phyloP scores from a whole-genome alignment of 805 yeast species.

The Wickerhamiella cacticola region DNA sequence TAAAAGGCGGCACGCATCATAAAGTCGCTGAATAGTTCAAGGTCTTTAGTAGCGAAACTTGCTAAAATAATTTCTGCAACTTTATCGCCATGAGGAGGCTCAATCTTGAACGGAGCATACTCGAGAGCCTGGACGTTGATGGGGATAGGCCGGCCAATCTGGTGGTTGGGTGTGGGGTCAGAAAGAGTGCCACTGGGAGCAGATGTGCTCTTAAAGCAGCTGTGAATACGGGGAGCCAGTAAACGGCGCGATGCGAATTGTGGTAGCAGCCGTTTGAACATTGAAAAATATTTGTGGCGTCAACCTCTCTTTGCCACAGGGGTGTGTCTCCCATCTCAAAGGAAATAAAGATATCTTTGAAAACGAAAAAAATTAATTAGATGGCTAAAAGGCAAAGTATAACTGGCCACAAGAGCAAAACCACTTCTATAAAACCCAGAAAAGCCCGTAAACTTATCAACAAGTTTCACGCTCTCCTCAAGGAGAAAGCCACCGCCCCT shows the following conservation, averaged over 20 bases:
- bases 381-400: constrained; percentile 11
- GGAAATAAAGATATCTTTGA: too few species aligned
- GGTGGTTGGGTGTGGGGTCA: constrained; percentile 6
- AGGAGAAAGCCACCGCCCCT: constrained; percentile 32
- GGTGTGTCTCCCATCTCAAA: too few species aligned
- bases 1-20: constrained; percentile 83
- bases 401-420: constrained; percentile 16
- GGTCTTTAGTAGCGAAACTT: constrained; percentile 49
- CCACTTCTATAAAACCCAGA: constrained; percentile 50
- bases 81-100: constrained; percentile 54
- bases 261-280: constrained; percentile 11
- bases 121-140: constrained; percentile 70
- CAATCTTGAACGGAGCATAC: constrained; percentile 64
- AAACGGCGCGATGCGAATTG: constrained; percentile 20
- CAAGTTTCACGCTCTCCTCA: constrained; percentile 59
- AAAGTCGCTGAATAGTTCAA: constrained; percentile 72
- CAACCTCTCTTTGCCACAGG: constrained; percentile 11
- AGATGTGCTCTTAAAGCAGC: not conserved
- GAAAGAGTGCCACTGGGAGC: not conserved
- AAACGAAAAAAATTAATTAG: not conserved
- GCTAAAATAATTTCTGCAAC: constrained; percentile 69
- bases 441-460: constrained; percentile 62
- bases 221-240: constrained; percentile 27
- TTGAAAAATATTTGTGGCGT: not conserved
- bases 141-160: constrained; percentile 49